These are phyloP conservation scores for Cyberlindnera euphorbiiphila DNA, from an alignment of 805 yeast species.

Conservation along the genomic window DNA sequence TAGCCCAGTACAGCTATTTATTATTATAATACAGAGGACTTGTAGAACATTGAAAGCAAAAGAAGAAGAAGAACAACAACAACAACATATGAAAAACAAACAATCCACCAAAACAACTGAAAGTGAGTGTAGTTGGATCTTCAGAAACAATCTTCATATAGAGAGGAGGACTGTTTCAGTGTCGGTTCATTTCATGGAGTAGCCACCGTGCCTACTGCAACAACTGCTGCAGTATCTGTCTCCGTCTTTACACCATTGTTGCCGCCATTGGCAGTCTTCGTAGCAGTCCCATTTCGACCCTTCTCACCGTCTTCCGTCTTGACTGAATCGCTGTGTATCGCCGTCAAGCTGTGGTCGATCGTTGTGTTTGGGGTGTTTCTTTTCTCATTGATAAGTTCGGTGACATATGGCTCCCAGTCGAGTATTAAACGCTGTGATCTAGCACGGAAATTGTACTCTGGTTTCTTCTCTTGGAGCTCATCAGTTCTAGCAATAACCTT, in stretches of 20 bases:
- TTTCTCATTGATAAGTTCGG: constrained; percentile 35
- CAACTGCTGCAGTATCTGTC: no score
- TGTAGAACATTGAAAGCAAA: neutral
- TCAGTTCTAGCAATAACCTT: constrained; percentile 42
- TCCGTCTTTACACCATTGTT: no score
- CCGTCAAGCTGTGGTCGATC: constrained; percentile 2
- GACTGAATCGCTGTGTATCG: constrained; percentile 1
- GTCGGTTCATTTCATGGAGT: no score
- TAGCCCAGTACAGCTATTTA: no score
- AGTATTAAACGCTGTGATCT: constrained; percentile 38
- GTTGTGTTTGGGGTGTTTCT: constrained; percentile 21
- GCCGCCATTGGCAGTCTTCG: neutral
- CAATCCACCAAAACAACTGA: no score
- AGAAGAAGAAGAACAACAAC: neutral
- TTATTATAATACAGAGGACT: constrained; percentile 1
- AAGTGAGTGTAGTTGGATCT: no score
- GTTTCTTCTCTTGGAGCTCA: constrained; percentile 31
- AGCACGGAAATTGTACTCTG: constrained; percentile 42
- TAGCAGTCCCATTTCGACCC: neutral
- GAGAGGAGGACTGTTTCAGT: no score
- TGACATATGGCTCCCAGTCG: constrained; percentile 39
- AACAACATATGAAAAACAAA: no score
- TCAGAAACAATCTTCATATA: no score
- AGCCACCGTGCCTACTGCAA: neutral
- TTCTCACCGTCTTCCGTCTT: no score